A percentile compares a stretch with the other conserved stretches of the same genome.
Conservation (phyloP, 495 filamentous ascomycete species). For the Penicillium atrosanguineum region DNA sequence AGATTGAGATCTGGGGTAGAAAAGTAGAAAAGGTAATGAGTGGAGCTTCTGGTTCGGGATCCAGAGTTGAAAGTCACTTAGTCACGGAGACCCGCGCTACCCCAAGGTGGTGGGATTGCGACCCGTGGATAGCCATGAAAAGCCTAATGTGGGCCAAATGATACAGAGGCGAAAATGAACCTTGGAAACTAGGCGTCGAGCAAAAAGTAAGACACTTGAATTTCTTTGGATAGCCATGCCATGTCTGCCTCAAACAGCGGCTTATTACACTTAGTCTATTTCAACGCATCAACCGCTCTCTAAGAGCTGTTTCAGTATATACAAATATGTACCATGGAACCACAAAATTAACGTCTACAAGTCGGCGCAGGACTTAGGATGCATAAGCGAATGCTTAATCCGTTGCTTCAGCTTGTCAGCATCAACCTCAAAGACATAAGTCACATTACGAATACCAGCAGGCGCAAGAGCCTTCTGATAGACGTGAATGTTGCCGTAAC, state of each 20-base stretch:
- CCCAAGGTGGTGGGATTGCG: neutral
- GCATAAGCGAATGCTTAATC: slow-evolving; percentile 29
- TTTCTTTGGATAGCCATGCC: neutral
- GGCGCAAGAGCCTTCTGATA: slow-evolving; percentile 35
- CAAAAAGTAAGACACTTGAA: neutral
- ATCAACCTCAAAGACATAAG: slow-evolving; percentile 34
- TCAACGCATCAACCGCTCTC: neutral
- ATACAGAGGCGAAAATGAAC: neutral
- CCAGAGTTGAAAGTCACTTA: slow-evolving; percentile 11
- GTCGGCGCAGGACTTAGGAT: slow-evolving; percentile 25
- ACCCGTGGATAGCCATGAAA: neutral
- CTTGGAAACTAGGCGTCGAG: neutral
- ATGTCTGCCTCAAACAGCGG: neutral
- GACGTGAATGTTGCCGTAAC: slow-evolving; percentile 34
- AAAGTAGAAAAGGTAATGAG: slow-evolving; percentile 6
- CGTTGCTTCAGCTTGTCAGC: slow-evolving; percentile 26
- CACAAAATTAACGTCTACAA: neutral
- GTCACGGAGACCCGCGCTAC: slow-evolving; percentile 9
- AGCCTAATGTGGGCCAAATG: neutral
- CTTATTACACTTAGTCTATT: neutral
- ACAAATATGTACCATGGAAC: neutral
- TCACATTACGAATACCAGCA: slow-evolving; percentile 26
- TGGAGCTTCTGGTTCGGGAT: slow-evolving; percentile 4
- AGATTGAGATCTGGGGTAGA: slow-evolving; percentile 12
- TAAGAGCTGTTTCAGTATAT: no score